A percentile compares a stretch with the other conserved stretches of the same genome.
Evolutionary conservation across 1,139 yeast genomes (phyloP).

Genomic region (Waltiozyma sp.): DNA sequence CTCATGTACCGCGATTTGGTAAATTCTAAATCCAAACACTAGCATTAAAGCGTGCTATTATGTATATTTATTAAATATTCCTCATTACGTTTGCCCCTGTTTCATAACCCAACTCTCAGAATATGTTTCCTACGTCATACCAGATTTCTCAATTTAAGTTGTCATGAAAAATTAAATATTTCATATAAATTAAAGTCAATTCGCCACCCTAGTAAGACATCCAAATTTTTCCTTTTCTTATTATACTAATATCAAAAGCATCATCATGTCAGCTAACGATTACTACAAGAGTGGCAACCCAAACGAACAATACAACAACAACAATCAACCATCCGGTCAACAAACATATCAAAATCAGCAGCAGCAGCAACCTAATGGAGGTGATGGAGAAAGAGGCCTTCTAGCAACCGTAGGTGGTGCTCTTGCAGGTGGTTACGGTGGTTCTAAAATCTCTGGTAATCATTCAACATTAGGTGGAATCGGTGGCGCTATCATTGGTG

Average conservation of each 20-base stretch:
- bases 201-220: no score
- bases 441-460: constrained; percentile 31
- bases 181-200: no score
- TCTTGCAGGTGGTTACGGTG: constrained; percentile 43
- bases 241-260: neutral
- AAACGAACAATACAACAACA: constrained; percentile 21
- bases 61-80: no score
- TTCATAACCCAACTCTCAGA: no score
- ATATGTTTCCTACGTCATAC: no score
- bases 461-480: constrained; percentile 44
- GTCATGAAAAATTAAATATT: no score
- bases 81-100: no score
- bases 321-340: constrained; percentile 5
- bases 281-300: constrained; percentile 30
- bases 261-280: constrained; percentile 50
- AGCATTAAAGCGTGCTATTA: no score
- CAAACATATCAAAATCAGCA: constrained; percentile 7
- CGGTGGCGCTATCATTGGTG: constrained; percentile 54
- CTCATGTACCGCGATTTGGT: no score
- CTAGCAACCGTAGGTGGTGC: constrained; percentile 47
- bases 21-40: no score
- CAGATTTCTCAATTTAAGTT: no score
- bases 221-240: no score
- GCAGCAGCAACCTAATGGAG: constrained; percentile 19
- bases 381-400: constrained; percentile 45